Conservation (phyloP, 176 grass and related monocot species). For the Zoysia pacifica region DNA sequence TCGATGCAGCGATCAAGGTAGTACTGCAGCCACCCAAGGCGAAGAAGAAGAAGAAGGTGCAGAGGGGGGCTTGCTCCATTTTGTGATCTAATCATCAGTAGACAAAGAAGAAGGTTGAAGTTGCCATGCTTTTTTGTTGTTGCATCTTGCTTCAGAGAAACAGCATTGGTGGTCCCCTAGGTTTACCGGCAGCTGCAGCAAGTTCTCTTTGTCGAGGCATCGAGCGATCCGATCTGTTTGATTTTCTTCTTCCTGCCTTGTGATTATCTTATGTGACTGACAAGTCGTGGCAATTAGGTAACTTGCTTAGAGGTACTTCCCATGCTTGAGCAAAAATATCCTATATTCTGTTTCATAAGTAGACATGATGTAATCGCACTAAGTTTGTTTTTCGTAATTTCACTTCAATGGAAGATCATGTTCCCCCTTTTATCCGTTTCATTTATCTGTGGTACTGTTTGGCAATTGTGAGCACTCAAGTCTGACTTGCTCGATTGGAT, state of each 20-base stretch:
- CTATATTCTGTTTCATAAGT: conserved; percentile 61
- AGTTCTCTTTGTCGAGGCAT: conserved; percentile 67
- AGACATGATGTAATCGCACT: conserved; percentile 69
- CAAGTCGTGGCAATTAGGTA: conserved; percentile 73
- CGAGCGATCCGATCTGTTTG: conserved; percentile 55
- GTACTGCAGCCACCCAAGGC: conserved; percentile 75
- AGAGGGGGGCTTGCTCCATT: conserved; percentile 70
- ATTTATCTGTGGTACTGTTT: background rate
- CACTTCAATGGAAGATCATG: conserved; percentile 57
- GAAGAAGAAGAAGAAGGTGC: conserved; percentile 75
- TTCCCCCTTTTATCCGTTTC: conserved; percentile 24
- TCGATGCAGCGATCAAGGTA: conserved; percentile 78
- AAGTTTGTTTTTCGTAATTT: conserved; percentile 60
- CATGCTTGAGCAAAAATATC: conserved; percentile 55
- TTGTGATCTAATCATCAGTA: conserved; percentile 73
- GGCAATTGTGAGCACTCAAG: background rate
- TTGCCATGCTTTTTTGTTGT: conserved; percentile 55
- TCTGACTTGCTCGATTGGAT: conserved; percentile 31
- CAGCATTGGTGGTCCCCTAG: conserved; percentile 38
- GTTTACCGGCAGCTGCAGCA: conserved; percentile 64
- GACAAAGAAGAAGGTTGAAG: conserved; percentile 60
- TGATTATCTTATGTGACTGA: conserved; percentile 65
- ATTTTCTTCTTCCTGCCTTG: conserved; percentile 62
- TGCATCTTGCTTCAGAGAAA: conserved; percentile 58
- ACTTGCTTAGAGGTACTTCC: conserved; percentile 69